Evolutionary conservation across 805 yeast species (phyloP).

Genomic region (Suhomyces tanzawaensis): DNA sequence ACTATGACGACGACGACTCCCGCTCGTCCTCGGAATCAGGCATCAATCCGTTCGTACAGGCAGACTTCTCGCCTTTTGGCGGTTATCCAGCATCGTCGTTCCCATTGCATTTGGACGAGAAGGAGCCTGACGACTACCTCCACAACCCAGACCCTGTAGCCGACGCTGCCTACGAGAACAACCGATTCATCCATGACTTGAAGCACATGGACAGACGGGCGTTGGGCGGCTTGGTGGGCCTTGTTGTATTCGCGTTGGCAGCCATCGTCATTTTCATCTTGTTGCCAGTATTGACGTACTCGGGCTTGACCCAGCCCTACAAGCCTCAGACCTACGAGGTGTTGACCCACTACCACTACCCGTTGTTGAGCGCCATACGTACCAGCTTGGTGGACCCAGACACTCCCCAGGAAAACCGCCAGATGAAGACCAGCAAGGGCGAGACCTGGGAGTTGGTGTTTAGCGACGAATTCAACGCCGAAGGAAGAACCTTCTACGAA

Average conservation of each 20-base stretch:
- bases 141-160: slow-evolving; percentile 96
- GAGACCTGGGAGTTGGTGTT: slow-evolving; percentile 37
- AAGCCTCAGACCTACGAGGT: slow-evolving; percentile 37
- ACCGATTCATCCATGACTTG: slow-evolving; percentile 61
- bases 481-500: slow-evolving; percentile 42
- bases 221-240: slow-evolving; percentile 58
- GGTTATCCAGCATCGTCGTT: slow-evolving; percentile 93
- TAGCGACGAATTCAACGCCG: slow-evolving; percentile 43
- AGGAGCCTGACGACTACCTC: slow-evolving; percentile 90
- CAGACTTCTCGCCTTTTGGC: slow-evolving; percentile 86
- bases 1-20: slow-evolving; percentile 15
- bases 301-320: slow-evolving; percentile 53
- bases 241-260: slow-evolving; percentile 57
- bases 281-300: slow-evolving; percentile 78
- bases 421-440: slow-evolving; percentile 22
- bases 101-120: slow-evolving; percentile 88
- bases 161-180: slow-evolving; percentile 81
- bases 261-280: slow-evolving; percentile 69
- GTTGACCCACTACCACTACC: slow-evolving; percentile 45
- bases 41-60: slow-evolving; percentile 36
- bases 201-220: slow-evolving; percentile 66
- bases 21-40: slow-evolving; percentile 18
- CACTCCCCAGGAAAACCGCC: slow-evolving; percentile 32
- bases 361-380: slow-evolving; percentile 35
- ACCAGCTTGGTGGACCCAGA: slow-evolving; percentile 40